phyloP scores from a whole-genome alignment of 176 grass and related monocot genomes.

The Elaeis guineensis region DNA sequence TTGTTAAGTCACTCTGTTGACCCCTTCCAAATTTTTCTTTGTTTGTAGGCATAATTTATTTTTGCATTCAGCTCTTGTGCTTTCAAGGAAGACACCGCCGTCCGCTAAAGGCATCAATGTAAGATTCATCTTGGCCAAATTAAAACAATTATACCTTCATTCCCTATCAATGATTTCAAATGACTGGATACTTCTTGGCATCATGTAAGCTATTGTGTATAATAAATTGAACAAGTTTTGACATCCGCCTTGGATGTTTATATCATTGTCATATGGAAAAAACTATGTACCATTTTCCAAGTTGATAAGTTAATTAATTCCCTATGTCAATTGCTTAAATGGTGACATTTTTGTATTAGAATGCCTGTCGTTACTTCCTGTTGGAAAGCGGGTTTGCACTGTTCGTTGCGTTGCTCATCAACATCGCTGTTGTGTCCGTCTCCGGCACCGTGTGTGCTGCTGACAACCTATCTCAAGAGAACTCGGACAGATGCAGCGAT shows the following conservation, averaged over 20 bases:
- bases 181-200: no score
- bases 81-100: constrained; percentile 70
- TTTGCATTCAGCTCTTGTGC: constrained; percentile 81
- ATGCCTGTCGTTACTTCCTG: constrained; percentile 74
- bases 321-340: no score
- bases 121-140: neutral
- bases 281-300: no score
- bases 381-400: constrained; percentile 73
- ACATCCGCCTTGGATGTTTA: no score
- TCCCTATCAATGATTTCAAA: no score
- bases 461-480: constrained; percentile 24
- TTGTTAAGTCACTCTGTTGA: no score
- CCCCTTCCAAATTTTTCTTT: neutral
- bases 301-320: no score
- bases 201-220: no score
- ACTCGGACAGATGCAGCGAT: constrained; percentile 39
- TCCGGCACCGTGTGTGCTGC: constrained; percentile 52
- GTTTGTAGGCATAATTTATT: constrained; percentile 78
- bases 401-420: constrained; percentile 79
- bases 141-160: no score
- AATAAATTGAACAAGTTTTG: no score
- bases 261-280: no score
- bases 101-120: constrained; percentile 83
- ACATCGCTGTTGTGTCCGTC: constrained; percentile 71
- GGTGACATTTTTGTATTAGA: constrained; percentile 22